A percentile compares a stretch with the other conserved stretches of the same genome.
phyloP scores from a whole-genome alignment of 495 filamentous ascomycete genomes.

The Daldinia decipiens region DNA sequence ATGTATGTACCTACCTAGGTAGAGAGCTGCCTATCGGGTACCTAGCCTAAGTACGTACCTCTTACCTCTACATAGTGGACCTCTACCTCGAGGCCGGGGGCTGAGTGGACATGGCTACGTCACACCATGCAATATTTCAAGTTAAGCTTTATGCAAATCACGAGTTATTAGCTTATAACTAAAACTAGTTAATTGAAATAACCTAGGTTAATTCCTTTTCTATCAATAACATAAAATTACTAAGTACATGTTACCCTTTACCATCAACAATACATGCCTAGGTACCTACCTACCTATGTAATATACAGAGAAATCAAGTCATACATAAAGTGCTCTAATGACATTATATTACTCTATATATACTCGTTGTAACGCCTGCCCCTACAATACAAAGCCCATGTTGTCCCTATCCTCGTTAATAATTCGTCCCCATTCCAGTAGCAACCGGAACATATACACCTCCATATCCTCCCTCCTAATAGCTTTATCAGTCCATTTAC shows the following conservation, averaged over 20 bases:
- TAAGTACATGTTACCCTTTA: too few species aligned
- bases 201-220: too few species aligned
- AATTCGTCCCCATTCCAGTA: slow-evolving; percentile 79
- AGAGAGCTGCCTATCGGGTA: slow-evolving; percentile 24
- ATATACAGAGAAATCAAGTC: too few species aligned
- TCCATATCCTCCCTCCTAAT: slow-evolving; percentile 84
- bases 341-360: neutral
- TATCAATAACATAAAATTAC: too few species aligned
- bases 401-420: slow-evolving; percentile 70
- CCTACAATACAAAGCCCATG: slow-evolving; percentile 59
- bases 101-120: slow-evolving; percentile 19
- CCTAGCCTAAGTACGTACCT: slow-evolving; percentile 4
- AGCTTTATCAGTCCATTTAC: slow-evolving; percentile 70
- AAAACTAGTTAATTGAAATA: too few species aligned
- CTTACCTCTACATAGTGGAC: too few species aligned
- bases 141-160: slow-evolving; percentile 15
- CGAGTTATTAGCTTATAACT: slow-evolving; percentile 3
- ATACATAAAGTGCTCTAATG: too few species aligned
- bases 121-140: slow-evolving; percentile 30
- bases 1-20: too few species aligned
- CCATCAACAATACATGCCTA: neutral
- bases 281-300: too few species aligned
- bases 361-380: neutral
- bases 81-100: neutral
- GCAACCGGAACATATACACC: slow-evolving; percentile 80